Evolutionary conservation across 1,284 basidiomycete genomes (phyloP), one percentile per base, ranked within the genome.

Genomic region (Cronartium quercuum): DNA sequence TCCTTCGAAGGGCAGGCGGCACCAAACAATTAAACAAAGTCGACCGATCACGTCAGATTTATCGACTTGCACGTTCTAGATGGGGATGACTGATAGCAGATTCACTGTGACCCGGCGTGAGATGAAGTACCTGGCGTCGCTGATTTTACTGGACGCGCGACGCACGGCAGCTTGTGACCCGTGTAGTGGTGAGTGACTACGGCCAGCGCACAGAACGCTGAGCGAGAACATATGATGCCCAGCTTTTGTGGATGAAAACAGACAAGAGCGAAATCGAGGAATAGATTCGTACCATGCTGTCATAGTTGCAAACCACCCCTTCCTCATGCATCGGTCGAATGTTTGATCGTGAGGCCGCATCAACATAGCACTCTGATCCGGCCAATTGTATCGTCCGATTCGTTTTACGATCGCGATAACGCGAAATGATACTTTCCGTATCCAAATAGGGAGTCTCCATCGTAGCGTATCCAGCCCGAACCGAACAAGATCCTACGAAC

Each of bases 261-360:
- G 40, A 3, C 65, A 34, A 21, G 44, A 47, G 34, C 6, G 21
- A n/a, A 57, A 61, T 29, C 13, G 41, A 44, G 2, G 34, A 55
- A 42, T 24, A n/a, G 6, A 40, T 24, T 84, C 91, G 83, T 83
- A 95, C 94, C 85, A 96, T 84, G 47, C 91, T 88, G 82, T 96
- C 94, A 79, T 90, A 91, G 81, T 93, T 94, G 78, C 92, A 85
- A 67, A 96, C 82, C 29, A 95, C 86, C 80, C 95, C 94, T 1
- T 91, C 92, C 81, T 96, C 94, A 88, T 90, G 95, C 77, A 93
- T 89, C 0, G 87, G 88, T 79, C 88, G 88, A 13, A 88, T 85
- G 81, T 92, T 91, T 0, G 88, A 86, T 77, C 89, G 87, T 73
- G 91, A 89, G 13, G 88, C 89, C 66, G 89, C 89, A 80, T 98